phyloP scores from a whole-genome alignment of 2,329 filamentous ascomycete species.

The Tolypocladium inflatum region DNA sequence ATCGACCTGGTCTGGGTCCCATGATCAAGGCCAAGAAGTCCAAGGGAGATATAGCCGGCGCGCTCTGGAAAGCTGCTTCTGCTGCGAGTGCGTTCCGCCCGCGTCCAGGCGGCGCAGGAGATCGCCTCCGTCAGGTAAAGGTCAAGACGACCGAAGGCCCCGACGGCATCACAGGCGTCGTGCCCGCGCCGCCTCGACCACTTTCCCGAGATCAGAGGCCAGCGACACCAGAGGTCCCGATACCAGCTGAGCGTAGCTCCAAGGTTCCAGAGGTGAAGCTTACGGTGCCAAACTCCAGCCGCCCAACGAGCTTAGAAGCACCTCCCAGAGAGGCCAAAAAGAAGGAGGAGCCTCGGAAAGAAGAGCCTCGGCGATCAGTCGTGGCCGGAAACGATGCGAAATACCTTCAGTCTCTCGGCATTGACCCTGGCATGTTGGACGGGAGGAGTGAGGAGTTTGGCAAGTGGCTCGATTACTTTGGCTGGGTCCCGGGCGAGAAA shows the following conservation, averaged over 20 bases:
- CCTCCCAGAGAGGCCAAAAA: conserved; percentile 20
- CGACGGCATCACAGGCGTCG: conserved; percentile 83
- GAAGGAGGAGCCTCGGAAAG: conserved; percentile 24
- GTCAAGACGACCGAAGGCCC: conserved; percentile 56
- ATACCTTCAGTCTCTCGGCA: conserved; percentile 67
- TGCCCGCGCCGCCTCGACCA: conserved; percentile 62
- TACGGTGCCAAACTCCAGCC: conserved; percentile 37
- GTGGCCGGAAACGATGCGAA: conserved; percentile 66
- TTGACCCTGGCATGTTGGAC: conserved; percentile 69
- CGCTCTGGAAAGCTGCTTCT: conserved; percentile 64
- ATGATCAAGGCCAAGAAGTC: conserved; percentile 81
- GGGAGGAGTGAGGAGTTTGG: conserved; percentile 73
- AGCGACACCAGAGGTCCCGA: conserved; percentile 15
- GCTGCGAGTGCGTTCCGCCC: conserved; percentile 64
- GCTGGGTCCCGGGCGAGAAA: conserved; percentile 71
- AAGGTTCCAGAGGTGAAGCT: conserved; percentile 50
- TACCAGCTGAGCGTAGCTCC: conserved; percentile 22
- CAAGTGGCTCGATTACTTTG: conserved; percentile 73
- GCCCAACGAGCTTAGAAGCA: conserved; percentile 24
- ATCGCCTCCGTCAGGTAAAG: conserved; percentile 59
- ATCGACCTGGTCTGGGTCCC: conserved; percentile 70
- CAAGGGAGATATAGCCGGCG: conserved; percentile 62
- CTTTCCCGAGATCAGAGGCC: conserved; percentile 23
- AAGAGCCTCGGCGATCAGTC: conserved; percentile 49
- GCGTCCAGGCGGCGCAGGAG: conserved; percentile 75